These are phyloP conservation scores for Arthroderma sp. DNA, from an alignment of 2,329 filamentous ascomycete species.

Conservation along the genomic window DNA sequence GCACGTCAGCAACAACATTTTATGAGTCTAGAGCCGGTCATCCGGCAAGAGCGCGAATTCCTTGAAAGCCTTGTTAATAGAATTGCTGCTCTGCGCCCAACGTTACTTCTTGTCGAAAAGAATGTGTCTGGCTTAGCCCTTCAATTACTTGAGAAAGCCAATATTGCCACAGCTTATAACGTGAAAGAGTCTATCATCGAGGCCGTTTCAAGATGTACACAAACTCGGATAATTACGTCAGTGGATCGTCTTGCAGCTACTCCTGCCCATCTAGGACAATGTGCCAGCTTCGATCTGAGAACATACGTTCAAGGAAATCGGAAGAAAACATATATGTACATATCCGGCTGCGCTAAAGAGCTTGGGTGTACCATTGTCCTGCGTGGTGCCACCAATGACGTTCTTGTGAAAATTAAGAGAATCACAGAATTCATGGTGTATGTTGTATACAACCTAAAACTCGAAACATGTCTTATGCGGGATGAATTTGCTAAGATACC, in stretches of 20 bases:
- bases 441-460: constrained; percentile 91
- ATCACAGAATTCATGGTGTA: constrained; percentile 99
- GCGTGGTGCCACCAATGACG: constrained; percentile 60
- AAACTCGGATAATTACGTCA: constrained; percentile 85
- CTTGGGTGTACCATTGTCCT: constrained; percentile 91
- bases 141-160: constrained; percentile 73
- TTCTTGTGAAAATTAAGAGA: constrained; percentile 68
- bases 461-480: constrained; percentile 86
- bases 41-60: constrained; percentile 91
- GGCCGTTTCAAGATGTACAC: constrained; percentile 81
- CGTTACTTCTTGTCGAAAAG: constrained; percentile 80
- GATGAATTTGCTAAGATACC: constrained; percentile 85
- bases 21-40: constrained; percentile 94
- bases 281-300: constrained; percentile 83
- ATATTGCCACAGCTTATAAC: constrained; percentile 89
- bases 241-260: constrained; percentile 80
- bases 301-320: constrained; percentile 76
- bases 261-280: constrained; percentile 62
- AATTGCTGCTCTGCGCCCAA: constrained; percentile 73
- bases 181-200: constrained; percentile 94
- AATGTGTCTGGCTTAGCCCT: constrained; percentile 84
- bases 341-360: constrained; percentile 79
- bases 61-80: constrained; percentile 81
- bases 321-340: constrained; percentile 91
- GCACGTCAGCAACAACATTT: constrained; percentile 87